Base-by-base conservation (phyloP, 2,329 filamentous ascomycete species). In the Pseudogymnoascus sp. region DNA sequence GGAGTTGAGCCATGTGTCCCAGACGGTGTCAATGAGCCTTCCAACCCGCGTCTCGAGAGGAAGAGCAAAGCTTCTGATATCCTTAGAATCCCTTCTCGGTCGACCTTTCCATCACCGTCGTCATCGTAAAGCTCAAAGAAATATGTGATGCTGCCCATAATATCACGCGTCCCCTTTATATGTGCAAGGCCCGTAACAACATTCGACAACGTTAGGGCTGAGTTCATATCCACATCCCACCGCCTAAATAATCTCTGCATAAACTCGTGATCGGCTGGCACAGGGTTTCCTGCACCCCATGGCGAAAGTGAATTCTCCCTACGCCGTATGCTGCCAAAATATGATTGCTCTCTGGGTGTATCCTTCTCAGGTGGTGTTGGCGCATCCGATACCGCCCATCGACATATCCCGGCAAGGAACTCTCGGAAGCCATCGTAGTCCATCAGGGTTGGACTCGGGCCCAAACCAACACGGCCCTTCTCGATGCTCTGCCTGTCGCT, bases 91-190 rank as follows among this genome's bases (percentile, higher is more conserved):
- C 95, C 95, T 75, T 99, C 95, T 9, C 95, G 86, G 71, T 97
- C 95, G 4, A 99, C 93, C 69, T 86, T 91, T 25, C 95, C 95
- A 72, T 96, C 92, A 1, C 87, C 84, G 70, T 93, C 89, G 67
- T 99, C 93, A 72, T 99, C 95, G 74, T 97, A 97, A 0, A 99
- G 84, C 71, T 97, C 91, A 69, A 99, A 99, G 75, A 99, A 97
- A 76, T 97, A 97, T 64, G 88, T 95, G 71, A 99, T 97, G 63
- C 90, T 95, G 31, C 91, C 91, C 93, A 99, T 97, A 67, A 99
- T 97, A 75, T 99, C 95, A 55, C 88, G 88, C 62, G 89, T 92
- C 7, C 95, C 93, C 74, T 96, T 97, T 71, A 99, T 91, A 12
- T 90, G 86, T 1, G 93, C 93, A 52, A 99, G 80, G 0, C 95